Evolutionary conservation across 306 rosid genomes (phyloP), one percentile per base, ranked within the genome.

Genomic region (Vachellia pachyceras): DNA sequence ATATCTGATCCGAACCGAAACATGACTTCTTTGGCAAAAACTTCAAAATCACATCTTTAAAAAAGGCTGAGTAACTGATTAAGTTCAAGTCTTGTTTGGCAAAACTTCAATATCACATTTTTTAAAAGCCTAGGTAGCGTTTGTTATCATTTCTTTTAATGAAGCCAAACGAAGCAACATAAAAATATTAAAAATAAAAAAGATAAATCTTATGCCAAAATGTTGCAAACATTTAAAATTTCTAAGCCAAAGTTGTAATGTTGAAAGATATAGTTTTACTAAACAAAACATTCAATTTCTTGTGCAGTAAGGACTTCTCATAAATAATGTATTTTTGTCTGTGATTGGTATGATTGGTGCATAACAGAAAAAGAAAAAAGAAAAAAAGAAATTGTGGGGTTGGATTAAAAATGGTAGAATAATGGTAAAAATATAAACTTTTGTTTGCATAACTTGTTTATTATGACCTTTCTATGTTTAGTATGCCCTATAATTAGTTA

Each of bases 171-270:
- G 10, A 69, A 69, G 52, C 11, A 1, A 11, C 33, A 22, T 6
- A 44, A 22, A 10, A 1, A n/a, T 29, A 29, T 29, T 29, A 55
- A 3, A 7, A 55, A 55, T 7, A 55, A 20, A 44, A 69, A 22
- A 8, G 0, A 22, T 42, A 42, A 20, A 76, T 57, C 69, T 41
- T 45, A 45, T 58, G 69, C 64, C 46, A 69, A 77, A 77, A 47
- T 82, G 60, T 25, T 49, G 23, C 10, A 69, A 69, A 69, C 46
- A 69, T 23, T 23, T 3, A 33, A 76, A 76, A 69, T 69, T 57
- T 82, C 36, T 45, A 42, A 42, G 3, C 25, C 52, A 57, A 42
- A n/a, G 33, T 29, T 67, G 46, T 29, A 42, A 9, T 68, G n/a
- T 68, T 67, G 50, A 33, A 69, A 75, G 37, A 58, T 52, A 44